Conservation (phyloP, 1,284 basidiomycete genomes). For the Mycosarcoma maydis region DNA sequence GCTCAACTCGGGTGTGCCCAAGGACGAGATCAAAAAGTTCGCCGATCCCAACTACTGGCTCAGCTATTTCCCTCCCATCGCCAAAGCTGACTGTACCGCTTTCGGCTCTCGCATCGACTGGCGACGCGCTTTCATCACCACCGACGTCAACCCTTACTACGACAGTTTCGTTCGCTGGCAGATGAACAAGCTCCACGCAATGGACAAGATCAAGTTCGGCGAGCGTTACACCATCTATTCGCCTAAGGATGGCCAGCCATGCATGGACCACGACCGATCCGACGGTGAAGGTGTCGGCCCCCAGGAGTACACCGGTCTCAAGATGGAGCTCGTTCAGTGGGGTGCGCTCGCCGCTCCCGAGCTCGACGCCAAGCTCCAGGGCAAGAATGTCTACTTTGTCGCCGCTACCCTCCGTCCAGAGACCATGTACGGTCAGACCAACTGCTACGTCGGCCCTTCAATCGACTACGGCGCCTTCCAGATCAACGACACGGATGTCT, state of each 20-base stretch:
- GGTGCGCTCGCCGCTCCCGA: slow-evolving; percentile 71
- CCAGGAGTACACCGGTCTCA: slow-evolving; percentile 94
- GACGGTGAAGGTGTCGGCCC: slow-evolving; percentile 95
- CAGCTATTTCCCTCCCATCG: slow-evolving; percentile 94
- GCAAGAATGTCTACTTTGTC: slow-evolving; percentile 87
- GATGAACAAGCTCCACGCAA: slow-evolving; percentile 85
- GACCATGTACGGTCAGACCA: slow-evolving; percentile 98
- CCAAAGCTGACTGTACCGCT: slow-evolving; percentile 80
- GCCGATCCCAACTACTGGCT: slow-evolving; percentile 93
- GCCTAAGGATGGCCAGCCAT: slow-evolving; percentile 98
- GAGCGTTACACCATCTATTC: slow-evolving; percentile 99
- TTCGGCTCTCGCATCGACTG: slow-evolving; percentile 97
- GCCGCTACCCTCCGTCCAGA: slow-evolving; percentile 96
- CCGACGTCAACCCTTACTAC: slow-evolving; percentile 95
- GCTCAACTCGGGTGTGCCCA: slow-evolving; percentile 82
- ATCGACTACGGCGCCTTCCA: slow-evolving; percentile 91
- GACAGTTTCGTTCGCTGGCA: slow-evolving; percentile 99
- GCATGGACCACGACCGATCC: slow-evolving; percentile 98
- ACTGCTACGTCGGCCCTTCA: slow-evolving; percentile 91
- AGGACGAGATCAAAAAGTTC: slow-evolving; percentile 91
- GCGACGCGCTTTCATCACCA: slow-evolving; percentile 94
- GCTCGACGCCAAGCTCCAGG: slow-evolving; percentile 72
- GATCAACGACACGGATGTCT: slow-evolving; percentile 77
- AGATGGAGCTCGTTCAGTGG: slow-evolving; percentile 85
- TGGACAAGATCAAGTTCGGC: slow-evolving; percentile 77